Percentiles rank a stretch among this genome's conserved stretches.
Conservation (phyloP, 78 protist species). For the Dictyostelium intermedium region DNA sequence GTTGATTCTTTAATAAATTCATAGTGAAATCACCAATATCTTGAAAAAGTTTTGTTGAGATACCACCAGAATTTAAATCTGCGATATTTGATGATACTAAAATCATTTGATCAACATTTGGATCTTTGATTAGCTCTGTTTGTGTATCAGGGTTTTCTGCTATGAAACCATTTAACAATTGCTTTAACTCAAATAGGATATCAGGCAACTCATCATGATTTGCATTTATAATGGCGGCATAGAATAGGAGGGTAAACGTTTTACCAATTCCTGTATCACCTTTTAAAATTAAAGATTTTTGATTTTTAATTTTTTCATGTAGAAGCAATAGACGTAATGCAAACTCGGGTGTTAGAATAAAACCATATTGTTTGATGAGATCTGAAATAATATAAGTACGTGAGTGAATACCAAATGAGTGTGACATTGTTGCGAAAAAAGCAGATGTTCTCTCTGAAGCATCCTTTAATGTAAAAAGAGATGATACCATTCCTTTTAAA, state of each 20-base stretch:
- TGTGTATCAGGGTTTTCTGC: no score
- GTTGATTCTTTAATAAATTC: background rate
- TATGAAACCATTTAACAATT: background rate
- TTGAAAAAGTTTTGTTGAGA: background rate
- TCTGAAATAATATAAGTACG: background rate
- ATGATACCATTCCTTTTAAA: background rate
- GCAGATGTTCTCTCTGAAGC: background rate
- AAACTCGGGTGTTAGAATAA: constrained; percentile 64
- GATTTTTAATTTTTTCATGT: constrained; percentile 27
- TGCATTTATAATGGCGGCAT: constrained; percentile 52
- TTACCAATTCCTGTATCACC: constrained; percentile 85
- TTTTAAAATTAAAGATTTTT: constrained; percentile 5
- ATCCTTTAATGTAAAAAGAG: background rate
- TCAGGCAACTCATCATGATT: constrained; percentile 19
- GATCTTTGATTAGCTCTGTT: no score
- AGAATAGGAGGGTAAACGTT: constrained; percentile 15
- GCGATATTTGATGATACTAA: background rate
- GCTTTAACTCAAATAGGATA: background rate
- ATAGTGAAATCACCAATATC: background rate
- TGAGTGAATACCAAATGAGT: constrained; percentile 1
- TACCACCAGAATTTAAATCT: background rate
- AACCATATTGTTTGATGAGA: background rate
- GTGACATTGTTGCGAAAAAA: background rate
- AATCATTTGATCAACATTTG: background rate
- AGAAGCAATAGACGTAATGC: constrained; percentile 12